phyloP scores from a whole-genome alignment of 2,329 filamentous ascomycete genomes.

The Colletotrichum sublineola region DNA sequence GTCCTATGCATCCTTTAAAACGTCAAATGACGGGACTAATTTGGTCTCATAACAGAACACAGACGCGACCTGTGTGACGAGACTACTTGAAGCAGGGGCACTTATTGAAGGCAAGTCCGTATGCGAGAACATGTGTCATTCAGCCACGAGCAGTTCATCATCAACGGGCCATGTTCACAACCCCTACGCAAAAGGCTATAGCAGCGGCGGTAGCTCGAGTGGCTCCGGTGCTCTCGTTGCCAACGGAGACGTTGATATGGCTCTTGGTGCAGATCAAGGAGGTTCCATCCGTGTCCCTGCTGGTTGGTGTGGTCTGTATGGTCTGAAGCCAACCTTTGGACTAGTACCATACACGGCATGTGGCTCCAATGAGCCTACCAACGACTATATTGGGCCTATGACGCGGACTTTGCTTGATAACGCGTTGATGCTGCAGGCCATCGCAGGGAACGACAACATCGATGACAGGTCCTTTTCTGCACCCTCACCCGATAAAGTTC shows the following conservation, averaged over 20 bases:
- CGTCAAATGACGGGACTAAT: neutral
- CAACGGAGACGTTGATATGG: constrained; percentile 46
- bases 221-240: constrained; percentile 50
- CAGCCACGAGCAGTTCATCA: constrained; percentile 48
- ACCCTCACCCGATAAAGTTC: constrained; percentile 56
- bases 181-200: constrained; percentile 46
- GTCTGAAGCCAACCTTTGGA: constrained; percentile 56
- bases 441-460: constrained; percentile 60
- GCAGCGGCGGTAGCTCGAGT: constrained; percentile 50
- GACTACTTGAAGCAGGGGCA: constrained; percentile 46
- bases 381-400: constrained; percentile 61
- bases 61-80: constrained; percentile 20
- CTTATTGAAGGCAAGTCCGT: constrained; percentile 47
- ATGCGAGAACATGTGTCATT: constrained; percentile 50
- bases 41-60: neutral
- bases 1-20: neutral
- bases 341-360: constrained; percentile 61
- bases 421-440: constrained; percentile 53
- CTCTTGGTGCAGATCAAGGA: constrained; percentile 50
- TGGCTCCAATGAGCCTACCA: constrained; percentile 55
- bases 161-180: constrained; percentile 49
- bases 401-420: constrained; percentile 56
- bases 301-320: constrained; percentile 50
- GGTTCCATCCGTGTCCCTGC: constrained; percentile 51
- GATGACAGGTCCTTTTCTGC: constrained; percentile 50